Evolutionary conservation across 345 rosid species (phyloP), one percentile per base, ranked within the genome.

Genomic region (Syzygium aromaticum): DNA sequence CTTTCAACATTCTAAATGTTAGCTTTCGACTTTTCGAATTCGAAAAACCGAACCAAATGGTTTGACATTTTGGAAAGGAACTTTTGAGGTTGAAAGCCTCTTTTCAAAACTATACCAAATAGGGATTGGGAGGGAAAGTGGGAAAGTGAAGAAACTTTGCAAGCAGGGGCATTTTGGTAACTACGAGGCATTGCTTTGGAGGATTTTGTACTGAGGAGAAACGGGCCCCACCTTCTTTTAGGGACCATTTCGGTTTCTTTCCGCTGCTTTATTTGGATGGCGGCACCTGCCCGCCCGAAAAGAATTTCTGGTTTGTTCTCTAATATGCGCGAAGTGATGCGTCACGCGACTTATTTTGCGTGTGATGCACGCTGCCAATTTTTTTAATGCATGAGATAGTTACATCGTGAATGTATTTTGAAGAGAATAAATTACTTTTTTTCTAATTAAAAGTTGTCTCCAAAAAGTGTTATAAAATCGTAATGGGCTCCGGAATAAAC

Each of bases 401-500:
- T 43, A 3, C 6, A 56, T 8, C 0, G n/a, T 22, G 13, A 25
- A 4, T 11, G 11, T 11, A 13, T 25, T 59, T 59, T 27, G 64
- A 25, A n/a, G 2, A n/a, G 67, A 61, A 7, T n/a, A 12, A 2
- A 43, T 43, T n/a, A 1, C 2, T 14, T 0, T 12, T 12, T 61
- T 56, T 56, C 61, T 56, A 3, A 56, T 4, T 3, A 56, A 56
- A 25, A 23, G 12, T 1, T 3, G 11, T 56, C 13, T 9, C 61
- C 1, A 22, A 22, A 56, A 22, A 8, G 9, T 56, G 0, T 56
- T 23, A 9, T 22, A 4, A 56, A 11, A 56, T 23, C 1, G 9
- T 23, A 4, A 9, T 0, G 5, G 1, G 25, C n/a, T 23, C n/a
- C 2, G 0, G 1, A 4, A 56, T 22, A 23, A 6, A 21, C 1